Evolutionary conservation across 495 filamentous ascomycete species (phyloP), one percentile per base, ranked within the genome.

Genomic region (Coniosporium apollinis): DNA sequence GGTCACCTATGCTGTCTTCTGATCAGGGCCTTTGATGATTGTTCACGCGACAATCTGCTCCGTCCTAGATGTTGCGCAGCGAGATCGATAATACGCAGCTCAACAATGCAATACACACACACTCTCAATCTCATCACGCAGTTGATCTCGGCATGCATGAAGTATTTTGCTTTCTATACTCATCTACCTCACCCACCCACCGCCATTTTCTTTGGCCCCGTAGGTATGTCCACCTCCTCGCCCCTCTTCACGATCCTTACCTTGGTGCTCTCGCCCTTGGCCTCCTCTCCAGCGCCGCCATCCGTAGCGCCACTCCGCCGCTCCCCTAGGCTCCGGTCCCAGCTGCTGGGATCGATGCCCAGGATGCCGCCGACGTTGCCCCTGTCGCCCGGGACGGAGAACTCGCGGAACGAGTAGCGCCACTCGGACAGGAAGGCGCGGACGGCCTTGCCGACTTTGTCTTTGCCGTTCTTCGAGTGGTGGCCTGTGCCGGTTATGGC

Each of bases 401-500:
- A 99, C 57, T 99, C 91, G 24, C 86, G 78, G 55, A 84, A 99
- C 0, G 85, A 77, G 46, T 94, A 96, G 40, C 79, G 76, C 85
- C 85, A 93, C 48, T 96, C 87, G 47, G 87, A 87, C 18, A 99
- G 63, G 60, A 91, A 99, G 28, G 63, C 67, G 34, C 87, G 75
- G 43, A 99, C 72, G 5, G 85, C 82, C 61, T 94, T 94, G 41
- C 87, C 87, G 19, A 99, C 79, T 57, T 99, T 99, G 54, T 99
- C 91, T 56, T 94, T 96, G 44, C 89, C 89, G 49, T 92, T 89
- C 64, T 96, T 96, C 45, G 83, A 92, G 52, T 96, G 91, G 48
- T 99, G 91, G 7, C 87, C 87, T 5, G 89, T 94, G 38, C 89
- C 89, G 3, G 84, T 93, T 48, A 96, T 96, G 30, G 84, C 86